phyloP scores from a whole-genome alignment of 495 filamentous ascomycete genomes.

The Entonaema liquescens region DNA sequence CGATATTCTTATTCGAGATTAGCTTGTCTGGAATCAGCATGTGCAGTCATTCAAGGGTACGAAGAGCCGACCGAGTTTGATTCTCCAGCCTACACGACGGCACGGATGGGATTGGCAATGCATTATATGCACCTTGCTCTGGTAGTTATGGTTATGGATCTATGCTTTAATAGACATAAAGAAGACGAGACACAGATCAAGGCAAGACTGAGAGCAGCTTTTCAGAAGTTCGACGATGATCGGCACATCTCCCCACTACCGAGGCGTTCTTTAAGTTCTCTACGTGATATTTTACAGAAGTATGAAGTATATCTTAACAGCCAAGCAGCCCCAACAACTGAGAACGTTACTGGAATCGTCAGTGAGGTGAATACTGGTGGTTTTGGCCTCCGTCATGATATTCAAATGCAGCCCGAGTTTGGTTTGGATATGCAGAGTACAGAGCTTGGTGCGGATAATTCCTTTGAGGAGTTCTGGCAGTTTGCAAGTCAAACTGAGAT shows the following conservation, averaged over 20 bases:
- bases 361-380: background rate
- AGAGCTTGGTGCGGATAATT: background rate
- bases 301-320: background rate
- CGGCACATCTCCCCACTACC: background rate
- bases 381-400: background rate
- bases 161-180: slow-evolving; percentile 36
- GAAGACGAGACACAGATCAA: background rate
- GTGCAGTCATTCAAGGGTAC: slow-evolving; percentile 56
- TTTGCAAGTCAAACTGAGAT: slow-evolving; percentile 26
- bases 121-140: slow-evolving; percentile 44
- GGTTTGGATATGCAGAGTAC: background rate
- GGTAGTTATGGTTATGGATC: slow-evolving; percentile 46
- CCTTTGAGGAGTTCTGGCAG: slow-evolving; percentile 39
- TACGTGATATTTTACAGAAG: background rate
- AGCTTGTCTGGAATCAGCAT: slow-evolving; percentile 54
- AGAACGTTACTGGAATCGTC: background rate
- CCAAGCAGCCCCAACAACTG: background rate
- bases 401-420: background rate
- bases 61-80: slow-evolving; percentile 39
- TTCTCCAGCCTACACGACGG: slow-evolving; percentile 23
- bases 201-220: background rate
- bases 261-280: background rate
- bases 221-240: background rate
- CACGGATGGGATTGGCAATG: slow-evolving; percentile 39
- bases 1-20: slow-evolving; percentile 38